Evolutionary conservation across 371 early-diverging fungal species (phyloP), one percentile per base, ranked within the genome.

Genomic region (Rhizomucor pusillus): DNA sequence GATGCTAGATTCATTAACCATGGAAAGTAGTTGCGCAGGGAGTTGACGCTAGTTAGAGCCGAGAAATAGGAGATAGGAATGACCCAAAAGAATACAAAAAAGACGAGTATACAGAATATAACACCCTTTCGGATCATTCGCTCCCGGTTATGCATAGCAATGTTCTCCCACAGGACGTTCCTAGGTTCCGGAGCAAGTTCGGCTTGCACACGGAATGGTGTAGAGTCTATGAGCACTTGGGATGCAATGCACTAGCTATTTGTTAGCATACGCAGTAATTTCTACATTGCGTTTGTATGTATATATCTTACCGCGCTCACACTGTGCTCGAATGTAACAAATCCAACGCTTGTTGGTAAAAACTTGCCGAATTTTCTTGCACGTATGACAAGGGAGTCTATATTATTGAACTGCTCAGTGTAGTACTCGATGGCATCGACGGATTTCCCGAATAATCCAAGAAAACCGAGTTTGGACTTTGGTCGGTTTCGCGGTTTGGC

Each of bases 241-340:
- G 86, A 65, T 1, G 77, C 82, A 36, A 87, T 67, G 49, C 79
- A 82, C 80, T 80, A 56, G 2, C 52, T 23, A 23, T 22, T 19
- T 35, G 9, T 34, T 46, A n/a, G 34, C 7, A 45, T 57, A 36
- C 23, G 39, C 12, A 25, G n/a, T 29, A 3, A 3, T 36, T 18
- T 14, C 35, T 10, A 34, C 51, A 24, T 44, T 33, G 33, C 19
- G 11, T 23, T 12, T 55, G 33, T 52, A 34, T 25, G 14, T 33
- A 35, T 35, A 12, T 24, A 9, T 55, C 74, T 62, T 73, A 77
- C 78, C 25, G 86, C 87, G 20, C 84, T 69, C 52, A 90, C 65
- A 39, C 83, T 71, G 39, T 82, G 85, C 58, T 87, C 88, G 71
- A 91, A 90, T 2, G 91, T 90, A 18, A 91, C 87, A 71, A 92